These are phyloP conservation scores for Eimeria tenella DNA, from an alignment of 169 alveolate species.

Conservation along the genomic window DNA sequence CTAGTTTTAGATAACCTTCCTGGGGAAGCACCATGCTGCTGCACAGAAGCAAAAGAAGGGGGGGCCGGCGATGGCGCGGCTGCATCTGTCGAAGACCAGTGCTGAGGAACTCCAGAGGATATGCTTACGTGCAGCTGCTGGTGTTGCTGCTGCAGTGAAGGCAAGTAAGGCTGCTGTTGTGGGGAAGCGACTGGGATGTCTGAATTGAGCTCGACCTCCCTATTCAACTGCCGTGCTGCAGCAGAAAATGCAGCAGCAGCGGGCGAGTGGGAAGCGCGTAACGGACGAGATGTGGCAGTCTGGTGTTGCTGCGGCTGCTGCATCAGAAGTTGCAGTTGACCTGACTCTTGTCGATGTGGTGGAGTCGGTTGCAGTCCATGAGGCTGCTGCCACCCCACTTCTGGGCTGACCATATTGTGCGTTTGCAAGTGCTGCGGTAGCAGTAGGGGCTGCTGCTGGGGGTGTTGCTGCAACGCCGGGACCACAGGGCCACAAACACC, in stretches of 20 bases:
- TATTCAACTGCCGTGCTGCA: conserved; percentile 13
- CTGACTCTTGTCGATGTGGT: conserved; percentile 27
- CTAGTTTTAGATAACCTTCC: background rate
- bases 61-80: conserved; percentile 4
- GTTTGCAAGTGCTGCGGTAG: conserved; percentile 33
- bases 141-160: conserved; percentile 41
- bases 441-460: conserved; percentile 46
- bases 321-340: conserved; percentile 17
- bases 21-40: conserved; percentile 20
- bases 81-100: conserved; percentile 10
- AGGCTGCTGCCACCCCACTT: conserved; percentile 31
- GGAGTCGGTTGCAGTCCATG: background rate
- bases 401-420: conserved; percentile 17
- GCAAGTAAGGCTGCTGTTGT: conserved; percentile 39
- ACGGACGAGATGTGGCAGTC: background rate
- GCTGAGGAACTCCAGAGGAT: background rate
- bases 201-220: conserved; percentile 3
- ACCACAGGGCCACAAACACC: background rate
- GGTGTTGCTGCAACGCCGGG: conserved; percentile 21
- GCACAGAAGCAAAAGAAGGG: conserved; percentile 9
- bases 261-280: conserved; percentile 14
- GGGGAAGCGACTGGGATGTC: background rate
- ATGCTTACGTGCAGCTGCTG: conserved; percentile 51
- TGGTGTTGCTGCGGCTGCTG: conserved; percentile 55
- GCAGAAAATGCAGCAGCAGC: conserved; percentile 31